A percentile compares a stretch with the other conserved stretches of the same genome.
Evolutionary conservation across 1,284 basidiomycete species (phyloP).

Genomic region (Coniferiporia weirii): DNA sequence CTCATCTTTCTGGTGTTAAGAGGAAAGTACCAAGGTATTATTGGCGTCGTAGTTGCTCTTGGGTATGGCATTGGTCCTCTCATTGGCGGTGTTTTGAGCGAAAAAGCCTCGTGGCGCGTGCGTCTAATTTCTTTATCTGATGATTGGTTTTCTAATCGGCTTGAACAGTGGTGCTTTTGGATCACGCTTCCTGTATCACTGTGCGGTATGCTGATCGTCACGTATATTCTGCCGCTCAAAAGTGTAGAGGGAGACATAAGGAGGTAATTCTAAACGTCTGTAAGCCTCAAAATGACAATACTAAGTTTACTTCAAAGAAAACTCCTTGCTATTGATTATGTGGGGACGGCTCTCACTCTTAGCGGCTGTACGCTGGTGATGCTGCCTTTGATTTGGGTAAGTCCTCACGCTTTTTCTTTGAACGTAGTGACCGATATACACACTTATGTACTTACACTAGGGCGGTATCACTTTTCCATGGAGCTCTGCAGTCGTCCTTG

Average conservation of each 20-base stretch:
- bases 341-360: constrained; percentile 55
- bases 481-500: constrained; percentile 59
- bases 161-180: constrained; percentile 56
- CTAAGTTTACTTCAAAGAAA: constrained; percentile 36
- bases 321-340: constrained; percentile 63
- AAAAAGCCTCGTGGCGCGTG: constrained; percentile 60
- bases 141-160: background rate
- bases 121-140: constrained; percentile 21
- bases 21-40: constrained; percentile 63
- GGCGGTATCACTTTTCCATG: constrained; percentile 68
- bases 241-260: constrained; percentile 54
- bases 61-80: constrained; percentile 53
- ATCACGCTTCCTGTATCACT: constrained; percentile 58
- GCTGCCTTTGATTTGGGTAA: constrained; percentile 70
- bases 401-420: constrained; percentile 17
- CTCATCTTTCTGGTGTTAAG: constrained; percentile 27
- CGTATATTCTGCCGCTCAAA: constrained; percentile 62
- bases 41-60: constrained; percentile 45
- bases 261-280: constrained; percentile 27
- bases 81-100: constrained; percentile 50
- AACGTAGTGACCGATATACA: background rate
- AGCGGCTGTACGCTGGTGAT: constrained; percentile 58
- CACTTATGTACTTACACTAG: constrained; percentile 27
- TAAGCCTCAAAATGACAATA: background rate
- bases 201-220: constrained; percentile 46